These are phyloP conservation scores for Solanum pimpinellifolium DNA, from an alignment of 257 asterid species.

Conservation along the genomic window DNA sequence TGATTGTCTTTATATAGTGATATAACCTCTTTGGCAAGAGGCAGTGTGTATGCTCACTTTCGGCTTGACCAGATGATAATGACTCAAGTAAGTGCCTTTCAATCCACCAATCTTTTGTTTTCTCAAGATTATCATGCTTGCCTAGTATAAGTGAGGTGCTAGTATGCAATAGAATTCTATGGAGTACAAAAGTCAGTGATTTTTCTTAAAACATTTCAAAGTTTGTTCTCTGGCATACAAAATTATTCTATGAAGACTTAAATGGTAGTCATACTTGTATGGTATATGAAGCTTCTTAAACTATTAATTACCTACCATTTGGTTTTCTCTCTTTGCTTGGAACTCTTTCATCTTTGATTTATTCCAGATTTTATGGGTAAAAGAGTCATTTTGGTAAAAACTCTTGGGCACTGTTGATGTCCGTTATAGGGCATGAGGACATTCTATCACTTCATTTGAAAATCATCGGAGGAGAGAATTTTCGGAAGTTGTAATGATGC, in stretches of 20 bases:
- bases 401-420: background rate
- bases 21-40: constrained; percentile 49
- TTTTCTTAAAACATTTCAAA: background rate
- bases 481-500: background rate
- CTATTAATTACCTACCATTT: background rate
- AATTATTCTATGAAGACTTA: background rate
- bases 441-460: background rate
- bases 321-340: background rate
- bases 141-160: background rate
- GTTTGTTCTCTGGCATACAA: background rate
- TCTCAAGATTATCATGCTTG: background rate
- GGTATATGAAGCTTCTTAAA: background rate
- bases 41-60: constrained; percentile 31
- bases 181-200: background rate
- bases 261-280: background rate
- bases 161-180: background rate
- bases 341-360: background rate
- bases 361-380: background rate
- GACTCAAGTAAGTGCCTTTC: constrained; percentile 32
- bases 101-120: background rate
- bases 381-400: background rate
- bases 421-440: background rate
- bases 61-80: constrained; percentile 42
- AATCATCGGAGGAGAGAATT: background rate
- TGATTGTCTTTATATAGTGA: constrained; percentile 31